Conservation (phyloP, 805 yeast species). For the Trichomonascus vanleenenianus region DNA sequence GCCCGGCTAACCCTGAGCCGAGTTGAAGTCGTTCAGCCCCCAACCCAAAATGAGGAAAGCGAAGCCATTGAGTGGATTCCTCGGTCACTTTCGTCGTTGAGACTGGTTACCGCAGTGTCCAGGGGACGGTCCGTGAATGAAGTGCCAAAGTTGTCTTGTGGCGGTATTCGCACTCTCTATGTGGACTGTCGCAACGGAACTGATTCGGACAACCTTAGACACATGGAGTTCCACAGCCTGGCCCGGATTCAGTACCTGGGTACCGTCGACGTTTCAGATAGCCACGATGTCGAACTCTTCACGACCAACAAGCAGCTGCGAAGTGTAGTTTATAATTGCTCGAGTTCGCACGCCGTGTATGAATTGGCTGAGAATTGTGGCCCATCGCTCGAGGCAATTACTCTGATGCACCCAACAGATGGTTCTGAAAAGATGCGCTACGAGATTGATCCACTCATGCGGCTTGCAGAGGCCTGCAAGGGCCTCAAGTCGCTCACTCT, state of each 20-base stretch:
- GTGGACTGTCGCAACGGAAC: constrained; percentile 4
- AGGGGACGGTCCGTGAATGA: neutral
- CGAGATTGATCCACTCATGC: neutral
- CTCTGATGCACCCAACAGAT: too few species aligned
- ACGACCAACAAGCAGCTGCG: constrained; percentile 3
- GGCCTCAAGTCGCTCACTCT: constrained; percentile 1
- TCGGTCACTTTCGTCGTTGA: neutral
- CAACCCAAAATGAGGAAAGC: neutral
- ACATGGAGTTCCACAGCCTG: constrained; percentile 1
- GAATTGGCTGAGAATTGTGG: constrained; percentile 3
- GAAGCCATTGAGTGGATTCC: constrained; percentile 4
- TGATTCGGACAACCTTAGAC: constrained; percentile 3
- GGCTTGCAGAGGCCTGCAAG: neutral
- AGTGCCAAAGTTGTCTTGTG: neutral
- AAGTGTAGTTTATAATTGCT: constrained; percentile 5
- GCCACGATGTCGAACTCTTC: constrained; percentile 3
- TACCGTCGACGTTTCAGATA: neutral
- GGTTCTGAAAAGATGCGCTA: neutral
- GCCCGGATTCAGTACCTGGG: constrained; percentile 1
- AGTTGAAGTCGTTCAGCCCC: neutral
- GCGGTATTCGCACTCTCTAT: constrained; percentile 1
- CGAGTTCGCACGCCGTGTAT: neutral
- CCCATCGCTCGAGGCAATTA: constrained; percentile 1
- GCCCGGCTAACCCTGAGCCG: constrained; percentile 1
- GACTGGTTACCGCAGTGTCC: constrained; percentile 1